Evolutionary conservation across 805 yeast species (phyloP).

Genomic region (Candida yuanshanica): DNA sequence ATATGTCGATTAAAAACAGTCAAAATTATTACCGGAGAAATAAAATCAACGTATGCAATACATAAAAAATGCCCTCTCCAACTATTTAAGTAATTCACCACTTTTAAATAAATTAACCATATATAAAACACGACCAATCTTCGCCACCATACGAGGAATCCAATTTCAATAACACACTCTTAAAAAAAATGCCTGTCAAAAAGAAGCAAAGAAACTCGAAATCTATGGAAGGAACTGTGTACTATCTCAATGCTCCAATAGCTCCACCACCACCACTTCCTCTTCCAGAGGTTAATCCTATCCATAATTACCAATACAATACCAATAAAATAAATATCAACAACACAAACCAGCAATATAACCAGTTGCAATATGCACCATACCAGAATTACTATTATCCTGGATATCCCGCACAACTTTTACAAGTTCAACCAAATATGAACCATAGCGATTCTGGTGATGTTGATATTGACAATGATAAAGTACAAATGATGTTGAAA

Average conservation of each 20-base stretch:
- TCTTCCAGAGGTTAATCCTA: background rate
- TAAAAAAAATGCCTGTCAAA: background rate
- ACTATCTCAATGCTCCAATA: background rate
- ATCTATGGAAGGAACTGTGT: background rate
- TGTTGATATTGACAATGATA: background rate
- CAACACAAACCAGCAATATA: background rate
- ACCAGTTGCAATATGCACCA: background rate
- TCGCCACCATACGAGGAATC: background rate
- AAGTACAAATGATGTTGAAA: background rate
- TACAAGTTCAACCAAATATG: background rate
- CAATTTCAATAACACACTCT: no score
- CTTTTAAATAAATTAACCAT: no score
- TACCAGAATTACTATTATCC: background rate
- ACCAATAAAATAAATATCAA: background rate
- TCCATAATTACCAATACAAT: background rate
- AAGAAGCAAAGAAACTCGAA: background rate
- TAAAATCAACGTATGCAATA: no score
- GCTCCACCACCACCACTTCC: background rate
- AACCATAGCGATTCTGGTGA: no score
- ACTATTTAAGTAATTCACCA: no score
- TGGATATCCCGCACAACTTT: no score
- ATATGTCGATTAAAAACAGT: no score
- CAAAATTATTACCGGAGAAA: no score
- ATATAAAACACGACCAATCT: background rate
- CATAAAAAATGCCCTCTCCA: no score